Evolutionary conservation across 192 early-diverging fungal species (phyloP), one percentile per base, ranked within the genome.

Genomic region (Phlyctochytrium arcticum): DNA sequence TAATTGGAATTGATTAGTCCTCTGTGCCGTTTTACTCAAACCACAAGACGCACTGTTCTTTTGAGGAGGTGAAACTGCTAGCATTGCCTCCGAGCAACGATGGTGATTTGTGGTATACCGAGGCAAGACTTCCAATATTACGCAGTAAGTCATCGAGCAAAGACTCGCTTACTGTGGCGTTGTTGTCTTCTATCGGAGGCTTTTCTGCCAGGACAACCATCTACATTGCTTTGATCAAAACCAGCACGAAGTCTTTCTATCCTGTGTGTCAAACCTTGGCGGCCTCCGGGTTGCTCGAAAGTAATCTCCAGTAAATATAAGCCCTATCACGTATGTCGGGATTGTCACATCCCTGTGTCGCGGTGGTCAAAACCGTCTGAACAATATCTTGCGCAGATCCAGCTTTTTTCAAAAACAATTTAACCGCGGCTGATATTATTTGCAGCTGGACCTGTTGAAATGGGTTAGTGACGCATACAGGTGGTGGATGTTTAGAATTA

Each of bases 301-400:
- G 76, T 59, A 99, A 77, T 56, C 96, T 81, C 96, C 96, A 99
- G 78, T 99, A 99, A 36, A 99, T 81, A 67, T 94, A 99, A 5
- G 94, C 95, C 17, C 96, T 84, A 67, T 99, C 96, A 29, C 96
- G 84, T 27, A 96, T 89, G 71, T 99, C 96, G 6, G 95, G 92
- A 70, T 95, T 95, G 58, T 96, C 92, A 62, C 85, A 88, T 50
- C 87, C 88, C 58, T 90, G 85, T 2, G 96, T 94, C 3, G 94
- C 92, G 12, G 83, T 86, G 72, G 95, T 90, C 46, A 99, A 80
- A 9, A 94, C 84, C 36, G 83, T 74, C 30, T 95, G 91, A 24
- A 99, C 94, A 58, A 95, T 76, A 12, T 88, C 85, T 77, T 97
- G 92, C 5, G 86, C 89, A 50, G 85, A 67, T 19, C 85, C 82